Evolutionary conservation across 208 protist genomes (phyloP).

Genomic region (Sergeia podlipaevii): DNA sequence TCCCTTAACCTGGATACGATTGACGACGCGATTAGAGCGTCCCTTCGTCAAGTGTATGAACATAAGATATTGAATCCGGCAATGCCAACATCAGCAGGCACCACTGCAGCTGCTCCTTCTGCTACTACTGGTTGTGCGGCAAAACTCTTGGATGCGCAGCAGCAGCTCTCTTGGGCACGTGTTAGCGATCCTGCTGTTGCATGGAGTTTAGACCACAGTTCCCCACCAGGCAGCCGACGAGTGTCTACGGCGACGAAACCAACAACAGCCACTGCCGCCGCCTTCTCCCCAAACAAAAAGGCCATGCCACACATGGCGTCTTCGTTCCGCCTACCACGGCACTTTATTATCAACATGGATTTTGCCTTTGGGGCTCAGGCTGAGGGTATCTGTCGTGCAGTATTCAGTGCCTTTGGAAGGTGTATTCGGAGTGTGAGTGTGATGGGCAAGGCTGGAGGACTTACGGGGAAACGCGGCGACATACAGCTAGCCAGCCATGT

Average conservation of each 20-base stretch:
- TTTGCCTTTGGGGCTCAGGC: slow-evolving; percentile 89
- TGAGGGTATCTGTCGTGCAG: slow-evolving; percentile 70
- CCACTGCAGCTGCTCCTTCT: no score
- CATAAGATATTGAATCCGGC: no score
- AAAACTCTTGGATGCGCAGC: no score
- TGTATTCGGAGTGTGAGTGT: slow-evolving; percentile 84
- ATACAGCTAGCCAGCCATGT: slow-evolving; percentile 86
- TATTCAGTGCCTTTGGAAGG: slow-evolving; percentile 79
- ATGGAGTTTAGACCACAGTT: no score
- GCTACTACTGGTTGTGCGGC: no score
- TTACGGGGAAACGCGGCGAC: slow-evolving; percentile 84
- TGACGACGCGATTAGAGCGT: slow-evolving; percentile 44
- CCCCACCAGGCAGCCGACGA: no score
- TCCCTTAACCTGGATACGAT: slow-evolving; percentile 55
- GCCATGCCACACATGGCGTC: not conserved
- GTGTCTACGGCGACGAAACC: not conserved
- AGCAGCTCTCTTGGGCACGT: no score
- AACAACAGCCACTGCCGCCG: not conserved
- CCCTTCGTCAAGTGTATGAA: slow-evolving; percentile 26
- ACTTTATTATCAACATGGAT: slow-evolving; percentile 92
- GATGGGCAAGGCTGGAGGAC: slow-evolving; percentile 86
- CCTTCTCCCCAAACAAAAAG: not conserved
- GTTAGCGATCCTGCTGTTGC: no score
- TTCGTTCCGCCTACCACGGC: slow-evolving; percentile 26
- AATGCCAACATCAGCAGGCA: no score